Evolutionary conservation across 2,329 filamentous ascomycete genomes (phyloP).

Genomic region (Xylariaceae sp.): DNA sequence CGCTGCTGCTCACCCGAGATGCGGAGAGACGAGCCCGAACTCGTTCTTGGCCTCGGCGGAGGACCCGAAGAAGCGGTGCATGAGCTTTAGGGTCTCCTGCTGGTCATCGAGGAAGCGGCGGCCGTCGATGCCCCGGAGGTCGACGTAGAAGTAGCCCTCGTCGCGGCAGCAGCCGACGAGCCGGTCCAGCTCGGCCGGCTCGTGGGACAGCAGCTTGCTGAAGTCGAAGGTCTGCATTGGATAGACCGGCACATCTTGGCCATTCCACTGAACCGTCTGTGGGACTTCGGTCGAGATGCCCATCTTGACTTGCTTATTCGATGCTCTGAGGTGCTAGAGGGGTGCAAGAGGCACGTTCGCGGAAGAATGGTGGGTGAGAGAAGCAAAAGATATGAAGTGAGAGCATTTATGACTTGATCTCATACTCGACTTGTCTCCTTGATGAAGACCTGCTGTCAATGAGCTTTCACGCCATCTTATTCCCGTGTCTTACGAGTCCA

Average conservation of each 20-base stretch:
- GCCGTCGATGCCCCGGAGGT: slow-evolving; percentile 45
- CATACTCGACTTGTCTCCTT: no score
- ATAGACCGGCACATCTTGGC: slow-evolving; percentile 42
- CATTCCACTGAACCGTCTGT: slow-evolving; percentile 41
- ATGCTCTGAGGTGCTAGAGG: not conserved
- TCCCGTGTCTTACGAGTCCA: no score
- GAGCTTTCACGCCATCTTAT: no score
- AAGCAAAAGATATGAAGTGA: no score
- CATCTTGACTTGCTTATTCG: slow-evolving; percentile 18
- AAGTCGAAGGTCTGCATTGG: slow-evolving; percentile 46
- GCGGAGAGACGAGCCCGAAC: slow-evolving; percentile 44
- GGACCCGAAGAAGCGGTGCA: slow-evolving; percentile 47
- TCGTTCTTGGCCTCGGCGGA: slow-evolving; percentile 50
- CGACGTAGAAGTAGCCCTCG: slow-evolving; percentile 49
- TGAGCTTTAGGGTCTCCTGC: slow-evolving; percentile 43
- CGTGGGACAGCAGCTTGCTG: slow-evolving; percentile 43
- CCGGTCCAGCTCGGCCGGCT: slow-evolving; percentile 45
- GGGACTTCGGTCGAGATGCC: slow-evolving; percentile 31
- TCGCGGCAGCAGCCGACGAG: slow-evolving; percentile 40
- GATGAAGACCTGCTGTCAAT: no score
- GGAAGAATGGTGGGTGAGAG: no score
- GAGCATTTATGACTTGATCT: no score
- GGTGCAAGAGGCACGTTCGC: not conserved
- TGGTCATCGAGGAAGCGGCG: slow-evolving; percentile 45
- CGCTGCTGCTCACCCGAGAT: slow-evolving; percentile 35